A percentile compares a stretch with the other conserved stretches of the same genome.
These are phyloP conservation scores for Yueomyces sp. DNA, from an alignment of 1,139 yeast genomes.

Conservation along the genomic window DNA sequence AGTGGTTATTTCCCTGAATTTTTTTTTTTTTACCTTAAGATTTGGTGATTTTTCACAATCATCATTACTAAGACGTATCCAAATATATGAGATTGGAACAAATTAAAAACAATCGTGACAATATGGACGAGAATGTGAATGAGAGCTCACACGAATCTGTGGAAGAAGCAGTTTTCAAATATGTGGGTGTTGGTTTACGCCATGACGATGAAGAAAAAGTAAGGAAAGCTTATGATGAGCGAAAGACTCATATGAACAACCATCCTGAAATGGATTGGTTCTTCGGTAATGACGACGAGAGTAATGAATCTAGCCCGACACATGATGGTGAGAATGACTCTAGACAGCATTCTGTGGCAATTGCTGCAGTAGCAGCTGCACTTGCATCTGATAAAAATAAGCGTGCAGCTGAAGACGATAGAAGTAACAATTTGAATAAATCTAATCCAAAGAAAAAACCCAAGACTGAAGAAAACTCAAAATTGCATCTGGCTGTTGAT, in stretches of 20 bases:
- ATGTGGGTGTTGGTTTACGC: slow-evolving; percentile 50
- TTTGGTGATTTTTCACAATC: too few species aligned
- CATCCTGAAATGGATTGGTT: slow-evolving; percentile 24
- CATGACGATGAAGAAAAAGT: slow-evolving; percentile 16
- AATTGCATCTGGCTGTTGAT: slow-evolving; percentile 32
- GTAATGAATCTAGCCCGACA: slow-evolving; percentile 9
- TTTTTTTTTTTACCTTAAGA: too few species aligned
- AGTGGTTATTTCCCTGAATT: too few species aligned
- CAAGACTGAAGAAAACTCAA: slow-evolving; percentile 11
- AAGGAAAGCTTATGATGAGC: slow-evolving; percentile 9
- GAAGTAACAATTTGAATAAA: slow-evolving; percentile 3
- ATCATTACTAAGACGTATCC: not conserved
- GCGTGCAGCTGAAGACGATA: slow-evolving; percentile 1
- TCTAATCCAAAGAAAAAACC: slow-evolving; percentile 5
- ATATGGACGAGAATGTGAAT: not conserved
- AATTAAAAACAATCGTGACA: not conserved
- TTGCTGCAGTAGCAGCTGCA: slow-evolving; percentile 5
- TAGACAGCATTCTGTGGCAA: slow-evolving; percentile 3
- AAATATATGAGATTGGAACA: not conserved
- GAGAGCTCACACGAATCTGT: slow-evolving; percentile 15
- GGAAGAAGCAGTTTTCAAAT: slow-evolving; percentile 58
- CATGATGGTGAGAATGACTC: not conserved
- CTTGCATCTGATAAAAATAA: slow-evolving; percentile 3
- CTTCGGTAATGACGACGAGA: slow-evolving; percentile 17
- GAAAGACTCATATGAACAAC: slow-evolving; percentile 1